Percentiles rank a stretch among this genome's conserved stretches.
phyloP scores from a whole-genome alignment of 768 basidiomycete genomes.

The Mycena chlorophos region DNA sequence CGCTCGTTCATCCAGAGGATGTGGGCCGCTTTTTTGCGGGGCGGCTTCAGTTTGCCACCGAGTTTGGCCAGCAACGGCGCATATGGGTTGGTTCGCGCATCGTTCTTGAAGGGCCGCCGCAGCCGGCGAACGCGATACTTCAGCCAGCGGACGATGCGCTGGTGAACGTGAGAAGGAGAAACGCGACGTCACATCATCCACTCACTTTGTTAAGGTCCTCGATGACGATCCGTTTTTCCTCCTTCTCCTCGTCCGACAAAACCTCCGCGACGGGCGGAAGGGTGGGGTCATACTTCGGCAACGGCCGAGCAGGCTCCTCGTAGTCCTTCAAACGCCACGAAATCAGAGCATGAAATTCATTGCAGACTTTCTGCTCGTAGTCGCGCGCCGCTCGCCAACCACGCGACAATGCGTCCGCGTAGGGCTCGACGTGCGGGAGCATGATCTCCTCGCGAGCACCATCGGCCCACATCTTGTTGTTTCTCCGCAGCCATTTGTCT shows the following conservation, averaged over 20 bases:
- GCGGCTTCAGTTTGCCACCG: neutral
- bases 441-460: constrained; percentile 1
- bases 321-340: neutral
- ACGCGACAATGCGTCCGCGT: constrained; percentile 3
- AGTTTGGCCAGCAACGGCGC: neutral
- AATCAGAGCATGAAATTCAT: constrained; percentile 4
- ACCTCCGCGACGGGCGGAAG: neutral
- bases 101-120: neutral
- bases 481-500: neutral
- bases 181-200: neutral
- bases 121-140: constrained; percentile 8
- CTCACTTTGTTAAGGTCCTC: neutral
- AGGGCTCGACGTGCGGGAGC: neutral
- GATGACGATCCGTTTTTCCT: neutral
- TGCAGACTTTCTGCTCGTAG: neutral
- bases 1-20: neutral
- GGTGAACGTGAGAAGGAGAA: neutral
- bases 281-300: neutral
- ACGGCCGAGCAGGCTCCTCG: constrained; percentile 7
- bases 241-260: constrained; percentile 1
- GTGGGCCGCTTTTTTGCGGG: neutral
- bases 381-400: neutral
- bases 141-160: constrained; percentile 7
- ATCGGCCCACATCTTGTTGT: constrained; percentile 4
- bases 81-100: neutral